Percentiles rank a stretch among this genome's conserved stretches.
Evolutionary conservation across 2,329 filamentous ascomycete genomes (phyloP).

Genomic region (Pestalotiopsis sp.): DNA sequence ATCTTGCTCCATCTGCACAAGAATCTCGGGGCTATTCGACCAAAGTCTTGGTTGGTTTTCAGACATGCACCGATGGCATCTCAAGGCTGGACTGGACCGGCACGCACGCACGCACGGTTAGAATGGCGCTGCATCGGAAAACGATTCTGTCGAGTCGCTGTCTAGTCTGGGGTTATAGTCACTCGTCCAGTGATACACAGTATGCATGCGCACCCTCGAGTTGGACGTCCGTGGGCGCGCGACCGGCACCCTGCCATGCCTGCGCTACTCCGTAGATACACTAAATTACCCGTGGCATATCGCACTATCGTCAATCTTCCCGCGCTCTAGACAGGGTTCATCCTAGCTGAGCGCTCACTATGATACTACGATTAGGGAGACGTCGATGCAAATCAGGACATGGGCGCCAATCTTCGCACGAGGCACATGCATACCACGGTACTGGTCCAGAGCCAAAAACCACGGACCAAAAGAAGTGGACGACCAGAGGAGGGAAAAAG

Average conservation of each 20-base stretch:
- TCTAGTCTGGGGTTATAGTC: not conserved
- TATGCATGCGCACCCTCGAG: not conserved
- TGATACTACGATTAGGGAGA: not conserved
- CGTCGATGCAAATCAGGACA: not conserved
- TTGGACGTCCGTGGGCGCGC: not conserved
- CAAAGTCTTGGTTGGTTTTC: not conserved
- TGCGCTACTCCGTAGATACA: not conserved
- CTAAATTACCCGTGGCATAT: conserved; percentile 9
- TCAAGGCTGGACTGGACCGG: not conserved
- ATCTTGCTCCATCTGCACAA: not conserved
- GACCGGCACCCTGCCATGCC: not conserved
- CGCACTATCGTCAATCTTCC: conserved; percentile 3
- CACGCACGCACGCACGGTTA: not conserved
- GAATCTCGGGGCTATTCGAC: not conserved
- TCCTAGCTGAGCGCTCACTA: not conserved
- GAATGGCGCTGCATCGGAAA: not conserved
- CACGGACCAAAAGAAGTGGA: not conserved
- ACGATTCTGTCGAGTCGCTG: not conserved
- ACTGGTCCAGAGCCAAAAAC: not conserved
- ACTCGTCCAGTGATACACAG: not conserved
- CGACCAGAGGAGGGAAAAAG: not conserved
- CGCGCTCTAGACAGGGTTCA: conserved; percentile 10
- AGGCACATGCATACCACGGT: conserved; percentile 3
- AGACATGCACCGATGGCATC: not conserved
- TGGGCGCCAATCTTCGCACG: conserved; percentile 1